Conservation (phyloP, 2,329 filamentous ascomycete genomes). For the Botryotinia convoluta region DNA sequence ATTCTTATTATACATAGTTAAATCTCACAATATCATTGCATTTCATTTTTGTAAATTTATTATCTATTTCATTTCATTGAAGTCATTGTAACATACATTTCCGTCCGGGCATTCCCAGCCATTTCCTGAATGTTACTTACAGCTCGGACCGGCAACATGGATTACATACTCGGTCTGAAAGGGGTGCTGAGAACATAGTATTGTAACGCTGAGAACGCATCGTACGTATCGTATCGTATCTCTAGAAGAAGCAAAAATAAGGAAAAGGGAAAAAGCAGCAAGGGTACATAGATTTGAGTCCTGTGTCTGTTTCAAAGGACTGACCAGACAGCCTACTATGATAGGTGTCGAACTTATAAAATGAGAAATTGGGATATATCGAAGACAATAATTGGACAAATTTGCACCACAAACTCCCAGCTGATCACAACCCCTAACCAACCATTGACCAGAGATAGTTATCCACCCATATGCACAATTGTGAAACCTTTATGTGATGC, state of each 20-base stretch:
- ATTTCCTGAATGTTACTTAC: neutral
- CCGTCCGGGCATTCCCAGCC: neutral
- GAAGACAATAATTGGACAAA: neutral
- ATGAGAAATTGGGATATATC: conserved; percentile 5
- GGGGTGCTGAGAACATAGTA: neutral
- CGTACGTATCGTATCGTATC: neutral
- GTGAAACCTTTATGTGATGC: conserved; percentile 1
- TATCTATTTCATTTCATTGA: too few species aligned
- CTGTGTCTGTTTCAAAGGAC: neutral
- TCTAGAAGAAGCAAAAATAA: neutral
- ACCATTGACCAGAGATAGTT: neutral
- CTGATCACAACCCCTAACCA: neutral
- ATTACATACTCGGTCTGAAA: neutral
- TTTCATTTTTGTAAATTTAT: neutral
- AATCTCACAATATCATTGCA: neutral
- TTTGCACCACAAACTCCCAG: conserved; percentile 14
- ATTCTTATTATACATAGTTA: neutral
- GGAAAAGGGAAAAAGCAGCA: neutral
- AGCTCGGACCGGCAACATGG: neutral
- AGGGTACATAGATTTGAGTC: neutral
- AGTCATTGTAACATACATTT: neutral
- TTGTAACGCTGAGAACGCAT: neutral
- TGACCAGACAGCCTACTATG: neutral
- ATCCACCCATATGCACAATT: conserved; percentile 11
- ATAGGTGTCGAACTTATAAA: neutral